Evolutionary conservation across 768 basidiomycete genomes (phyloP).

Genomic region (Lactifluus volemus): DNA sequence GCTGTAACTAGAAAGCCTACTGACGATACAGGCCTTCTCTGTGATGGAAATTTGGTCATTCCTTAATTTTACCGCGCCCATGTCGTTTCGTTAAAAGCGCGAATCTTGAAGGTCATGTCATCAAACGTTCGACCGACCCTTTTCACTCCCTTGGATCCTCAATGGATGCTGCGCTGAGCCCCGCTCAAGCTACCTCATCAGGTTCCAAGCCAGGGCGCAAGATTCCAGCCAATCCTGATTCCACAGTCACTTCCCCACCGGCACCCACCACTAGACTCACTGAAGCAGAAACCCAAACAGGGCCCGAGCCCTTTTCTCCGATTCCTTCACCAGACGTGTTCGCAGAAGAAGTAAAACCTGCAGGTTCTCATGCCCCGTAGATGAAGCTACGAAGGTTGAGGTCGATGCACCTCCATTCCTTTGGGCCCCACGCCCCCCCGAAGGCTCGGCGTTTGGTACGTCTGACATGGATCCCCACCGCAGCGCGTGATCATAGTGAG

Average conservation of each 20-base stretch:
- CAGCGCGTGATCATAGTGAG: not conserved
- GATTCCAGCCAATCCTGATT: not conserved
- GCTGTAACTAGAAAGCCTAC: too few species aligned
- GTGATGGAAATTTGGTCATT: too few species aligned
- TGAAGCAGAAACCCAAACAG: not conserved
- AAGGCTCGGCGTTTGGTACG: not conserved
- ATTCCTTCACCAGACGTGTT: not conserved
- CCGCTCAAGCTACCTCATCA: not conserved
- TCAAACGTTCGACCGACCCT: not conserved
- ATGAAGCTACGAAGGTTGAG: not conserved
- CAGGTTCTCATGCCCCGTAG: not conserved
- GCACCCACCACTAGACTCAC: not conserved
- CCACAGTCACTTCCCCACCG: not conserved
- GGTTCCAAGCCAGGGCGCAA: not conserved
- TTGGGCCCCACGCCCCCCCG: not conserved
- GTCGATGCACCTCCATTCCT: not conserved
- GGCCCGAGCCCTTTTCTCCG: not conserved
- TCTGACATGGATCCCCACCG: not conserved
- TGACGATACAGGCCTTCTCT: not conserved
- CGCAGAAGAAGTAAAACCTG: not conserved
- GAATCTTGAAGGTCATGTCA: not conserved
- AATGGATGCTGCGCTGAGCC: not conserved
- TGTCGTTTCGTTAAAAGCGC: not conserved
- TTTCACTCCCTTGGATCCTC: not conserved
- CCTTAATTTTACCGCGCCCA: not conserved